phyloP scores from a whole-genome alignment of 2,329 filamentous ascomycete species.

The Aspergillus brasiliensis region DNA sequence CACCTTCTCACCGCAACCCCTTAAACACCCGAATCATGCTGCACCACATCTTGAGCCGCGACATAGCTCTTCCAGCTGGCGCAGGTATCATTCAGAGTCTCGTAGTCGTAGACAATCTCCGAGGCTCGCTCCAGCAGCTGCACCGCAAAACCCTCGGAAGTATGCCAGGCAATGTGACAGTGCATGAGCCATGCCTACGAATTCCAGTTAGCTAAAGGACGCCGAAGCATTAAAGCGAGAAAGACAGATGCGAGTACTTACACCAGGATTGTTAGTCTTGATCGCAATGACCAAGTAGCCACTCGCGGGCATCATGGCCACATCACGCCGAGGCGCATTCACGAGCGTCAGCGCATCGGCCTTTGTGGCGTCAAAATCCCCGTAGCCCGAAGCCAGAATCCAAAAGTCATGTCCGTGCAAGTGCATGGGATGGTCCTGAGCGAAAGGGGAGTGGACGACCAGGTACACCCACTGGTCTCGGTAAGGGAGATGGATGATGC shows the following conservation, averaged over 20 bases:
- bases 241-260: neutral
- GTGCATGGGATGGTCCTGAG: conserved; percentile 43
- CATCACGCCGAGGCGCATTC: conserved; percentile 16
- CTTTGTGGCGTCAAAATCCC: conserved; percentile 21
- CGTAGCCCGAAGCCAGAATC: conserved; percentile 48
- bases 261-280: conserved; percentile 13
- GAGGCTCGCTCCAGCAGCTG: conserved; percentile 10
- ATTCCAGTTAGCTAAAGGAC: neutral
- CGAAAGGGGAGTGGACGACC: conserved; percentile 24
- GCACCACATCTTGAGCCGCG: neutral
- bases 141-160: conserved; percentile 10
- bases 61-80: conserved; percentile 5
- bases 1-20: neutral
- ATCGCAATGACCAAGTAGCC: conserved; percentile 16
- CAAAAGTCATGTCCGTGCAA: conserved; percentile 53
- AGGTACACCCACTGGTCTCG: conserved; percentile 33
- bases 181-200: conserved; percentile 15
- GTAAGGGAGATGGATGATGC: neutral
- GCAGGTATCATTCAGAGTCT: neutral
- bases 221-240: neutral
- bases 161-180: conserved; percentile 16
- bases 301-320: conserved; percentile 14
- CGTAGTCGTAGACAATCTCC: conserved; percentile 7
- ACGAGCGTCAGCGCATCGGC: conserved; percentile 7
- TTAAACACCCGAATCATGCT: neutral